Evolutionary conservation across 202 grass and related monocot genomes (phyloP), one percentile per base, ranked within the genome.

Genomic region (Bolboschoenoplectus hybrid): DNA sequence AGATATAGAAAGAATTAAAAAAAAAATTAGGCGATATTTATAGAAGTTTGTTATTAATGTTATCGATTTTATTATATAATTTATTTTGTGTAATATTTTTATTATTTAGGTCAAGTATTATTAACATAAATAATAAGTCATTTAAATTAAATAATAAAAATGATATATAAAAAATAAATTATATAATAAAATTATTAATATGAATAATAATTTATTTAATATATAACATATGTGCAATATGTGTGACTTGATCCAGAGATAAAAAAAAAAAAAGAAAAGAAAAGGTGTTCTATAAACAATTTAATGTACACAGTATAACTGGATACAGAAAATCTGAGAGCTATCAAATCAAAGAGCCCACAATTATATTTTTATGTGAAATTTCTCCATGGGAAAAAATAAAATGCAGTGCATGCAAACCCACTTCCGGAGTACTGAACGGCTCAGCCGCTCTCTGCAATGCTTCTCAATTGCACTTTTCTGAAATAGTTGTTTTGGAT

Each of bases 401-500:
- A 60, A 80, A 80, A 6, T 58, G 34, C 7, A 80, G 26, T 60
- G 52, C 12, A 79, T 58, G 34, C 75, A 79, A 79, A 34, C 7
- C 50, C 72, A 16, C 72, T 76, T 76, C 19, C 3, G 46, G 9
- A 53, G 3, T 60, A 60, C 36, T 7, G 32, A 80, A 58, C 75
- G 2, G 36, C 41, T 2, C 36, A 60, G 52, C 75, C 36, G 16
- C 8, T 43, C 52, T 80, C 75, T 80, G 75, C 36, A 43, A 80
- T 80, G 7, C 2, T 49, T 12, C 1, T 9, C 9, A 9, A 43
- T 80, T 43, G 35, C 75, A 19, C 14, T 58, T 5, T 58, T 51
- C 35, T 79, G 7, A 57, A 79, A 79, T 79, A 58, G 34, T 79
- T 58, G 8, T 1, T 79, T 58, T 79, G 13, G 35, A 79, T 41